These are phyloP conservation scores for Leishmania martiniquensis DNA, from an alignment of 208 protist genomes.

Conservation along the genomic window DNA sequence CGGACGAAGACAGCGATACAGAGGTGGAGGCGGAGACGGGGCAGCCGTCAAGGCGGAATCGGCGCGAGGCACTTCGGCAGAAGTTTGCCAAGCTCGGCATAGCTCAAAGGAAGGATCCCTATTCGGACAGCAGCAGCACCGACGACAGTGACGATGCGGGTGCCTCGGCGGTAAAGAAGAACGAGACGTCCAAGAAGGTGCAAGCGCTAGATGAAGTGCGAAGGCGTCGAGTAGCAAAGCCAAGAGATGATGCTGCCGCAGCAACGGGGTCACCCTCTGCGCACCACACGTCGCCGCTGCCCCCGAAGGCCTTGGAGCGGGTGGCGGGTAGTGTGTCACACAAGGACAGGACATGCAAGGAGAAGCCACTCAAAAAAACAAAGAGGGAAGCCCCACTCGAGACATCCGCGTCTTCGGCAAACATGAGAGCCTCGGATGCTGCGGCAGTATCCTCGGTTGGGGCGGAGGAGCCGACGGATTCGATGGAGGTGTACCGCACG, in stretches of 20 bases:
- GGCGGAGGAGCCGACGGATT: conserved; percentile 5
- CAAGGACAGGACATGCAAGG: not conserved
- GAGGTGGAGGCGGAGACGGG: conserved; percentile 7
- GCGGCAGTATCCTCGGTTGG: not conserved
- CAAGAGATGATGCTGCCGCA: not conserved
- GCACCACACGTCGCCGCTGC: not conserved
- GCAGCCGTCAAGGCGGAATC: conserved; percentile 5
- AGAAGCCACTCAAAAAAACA: not conserved
- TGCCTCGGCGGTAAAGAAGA: not conserved
- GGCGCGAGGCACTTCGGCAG: conserved; percentile 9
- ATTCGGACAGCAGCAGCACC: conserved; percentile 21
- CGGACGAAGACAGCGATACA: not conserved
- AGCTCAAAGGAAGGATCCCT: conserved; percentile 3
- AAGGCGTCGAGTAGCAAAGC: not conserved
- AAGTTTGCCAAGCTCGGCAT: conserved; percentile 14
- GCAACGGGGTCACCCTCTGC: not conserved
- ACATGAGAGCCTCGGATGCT: not conserved
- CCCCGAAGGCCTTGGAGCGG: not conserved
- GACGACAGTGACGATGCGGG: not conserved
- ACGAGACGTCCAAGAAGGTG: not conserved
- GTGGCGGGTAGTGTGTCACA: not conserved
- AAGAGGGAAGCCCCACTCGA: not conserved
- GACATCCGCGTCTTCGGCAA: not conserved
- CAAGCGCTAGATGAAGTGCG: not conserved
- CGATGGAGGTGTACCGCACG: conserved; percentile 54